Evolutionary conservation across 2,329 filamentous ascomycete species (phyloP).

Genomic region (Magnaporthales sp.): DNA sequence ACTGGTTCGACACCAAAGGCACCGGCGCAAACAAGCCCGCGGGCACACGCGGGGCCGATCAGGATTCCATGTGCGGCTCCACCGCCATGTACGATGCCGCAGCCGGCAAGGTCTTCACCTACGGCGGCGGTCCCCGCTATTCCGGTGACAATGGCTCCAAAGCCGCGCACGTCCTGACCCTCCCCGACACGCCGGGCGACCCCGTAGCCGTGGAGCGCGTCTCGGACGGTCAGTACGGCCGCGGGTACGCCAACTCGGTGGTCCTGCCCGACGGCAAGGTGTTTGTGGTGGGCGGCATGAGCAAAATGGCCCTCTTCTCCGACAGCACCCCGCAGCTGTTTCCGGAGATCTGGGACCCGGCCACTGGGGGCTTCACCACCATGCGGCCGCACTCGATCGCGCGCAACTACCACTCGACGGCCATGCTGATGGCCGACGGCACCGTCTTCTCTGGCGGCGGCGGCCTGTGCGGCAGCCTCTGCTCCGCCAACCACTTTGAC

Average conservation of each 20-base stretch:
- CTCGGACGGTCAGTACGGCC: constrained; percentile 16
- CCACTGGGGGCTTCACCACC: constrained; percentile 8
- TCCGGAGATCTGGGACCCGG: constrained; percentile 17
- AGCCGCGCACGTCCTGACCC: background rate
- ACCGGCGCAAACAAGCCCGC: constrained; percentile 28
- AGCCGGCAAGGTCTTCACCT: constrained; percentile 41
- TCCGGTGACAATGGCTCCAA: constrained; percentile 16
- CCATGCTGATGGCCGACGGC: constrained; percentile 38
- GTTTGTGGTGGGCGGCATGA: constrained; percentile 37
- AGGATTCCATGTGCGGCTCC: constrained; percentile 40
- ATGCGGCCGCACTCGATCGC: constrained; percentile 28
- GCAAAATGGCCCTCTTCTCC: constrained; percentile 14
- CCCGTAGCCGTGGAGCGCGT: constrained; percentile 13
- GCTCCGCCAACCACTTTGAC: constrained; percentile 42
- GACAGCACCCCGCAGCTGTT: background rate
- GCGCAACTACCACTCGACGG: constrained; percentile 40
- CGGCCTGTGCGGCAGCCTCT: constrained; percentile 18
- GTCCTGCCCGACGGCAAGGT: constrained; percentile 38
- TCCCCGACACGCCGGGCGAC: background rate
- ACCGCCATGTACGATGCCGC: constrained; percentile 39
- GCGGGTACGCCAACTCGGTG: constrained; percentile 34
- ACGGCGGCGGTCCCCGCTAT: constrained; percentile 36
- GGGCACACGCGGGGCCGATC: constrained; percentile 29
- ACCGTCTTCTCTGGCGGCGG: constrained; percentile 41
- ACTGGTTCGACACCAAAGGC: constrained; percentile 40